These are phyloP conservation scores for Galerina marginata DNA, from an alignment of 768 basidiomycete species.

Conservation along the genomic window DNA sequence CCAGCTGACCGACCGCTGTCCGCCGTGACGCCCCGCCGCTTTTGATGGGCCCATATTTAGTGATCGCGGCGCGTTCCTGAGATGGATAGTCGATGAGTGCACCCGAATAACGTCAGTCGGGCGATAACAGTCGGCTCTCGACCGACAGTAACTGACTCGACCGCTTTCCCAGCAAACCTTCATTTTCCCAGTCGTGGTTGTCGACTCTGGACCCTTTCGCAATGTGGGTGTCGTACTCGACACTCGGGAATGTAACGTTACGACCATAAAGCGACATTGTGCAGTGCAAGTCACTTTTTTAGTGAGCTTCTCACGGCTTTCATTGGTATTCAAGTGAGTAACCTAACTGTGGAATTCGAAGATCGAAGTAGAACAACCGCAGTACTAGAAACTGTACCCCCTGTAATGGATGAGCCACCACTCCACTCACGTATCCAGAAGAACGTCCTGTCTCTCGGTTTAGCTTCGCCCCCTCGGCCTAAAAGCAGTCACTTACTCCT, in stretches of 20 bases:
- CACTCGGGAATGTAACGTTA: background rate
- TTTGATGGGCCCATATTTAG: slow-evolving; percentile 3
- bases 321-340: background rate
- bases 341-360: slow-evolving; percentile 4
- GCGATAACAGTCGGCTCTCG: no score
- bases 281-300: background rate
- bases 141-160: no score
- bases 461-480: slow-evolving; percentile 9
- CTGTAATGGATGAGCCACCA: background rate
- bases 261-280: background rate
- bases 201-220: no score
- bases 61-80: background rate
- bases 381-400: background rate
- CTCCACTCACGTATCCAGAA: slow-evolving; percentile 11
- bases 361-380: slow-evolving; percentile 8
- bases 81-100: background rate
- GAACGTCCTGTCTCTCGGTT: slow-evolving; percentile 11
- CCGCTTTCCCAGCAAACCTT: no score
- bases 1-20: slow-evolving; percentile 5
- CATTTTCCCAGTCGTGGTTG: no score
- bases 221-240: background rate
- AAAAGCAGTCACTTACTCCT: slow-evolving; percentile 2
- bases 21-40: background rate
- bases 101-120: background rate
- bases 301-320: slow-evolving; percentile 1